phyloP scores from a whole-genome alignment of 164 flowering plant genomes.

The Magnolia changhungtana region DNA sequence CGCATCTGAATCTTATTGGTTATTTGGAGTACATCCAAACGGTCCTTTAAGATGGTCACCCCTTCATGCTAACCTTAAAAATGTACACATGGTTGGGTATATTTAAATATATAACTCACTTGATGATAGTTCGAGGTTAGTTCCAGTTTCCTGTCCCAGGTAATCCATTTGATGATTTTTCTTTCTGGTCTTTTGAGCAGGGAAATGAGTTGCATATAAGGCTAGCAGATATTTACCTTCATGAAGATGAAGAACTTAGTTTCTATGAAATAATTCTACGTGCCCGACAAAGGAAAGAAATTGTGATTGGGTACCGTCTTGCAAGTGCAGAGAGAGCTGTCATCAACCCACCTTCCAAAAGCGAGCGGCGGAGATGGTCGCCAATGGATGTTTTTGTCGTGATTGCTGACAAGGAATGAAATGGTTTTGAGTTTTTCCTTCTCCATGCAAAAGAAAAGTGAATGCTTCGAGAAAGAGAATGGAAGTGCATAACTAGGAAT shows the following conservation, averaged over 20 bases:
- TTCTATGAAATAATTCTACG: constrained; percentile 68
- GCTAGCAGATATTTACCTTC: constrained; percentile 64
- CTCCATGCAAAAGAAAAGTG: not conserved
- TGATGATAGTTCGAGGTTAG: not conserved
- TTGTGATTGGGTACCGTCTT: constrained; percentile 62
- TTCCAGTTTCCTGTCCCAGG: not conserved
- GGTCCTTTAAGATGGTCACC: too few species aligned
- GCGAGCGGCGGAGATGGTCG: constrained; percentile 60
- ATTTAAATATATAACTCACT: not conserved
- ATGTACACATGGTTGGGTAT: not conserved
- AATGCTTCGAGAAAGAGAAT: not conserved
- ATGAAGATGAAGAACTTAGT: constrained; percentile 68
- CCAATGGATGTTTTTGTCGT: constrained; percentile 59
- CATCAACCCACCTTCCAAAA: constrained; percentile 70
- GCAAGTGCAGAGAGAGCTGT: constrained; percentile 66
- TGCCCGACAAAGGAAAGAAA: constrained; percentile 72
- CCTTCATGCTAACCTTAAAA: too few species aligned
- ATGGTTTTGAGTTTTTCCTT: not conserved
- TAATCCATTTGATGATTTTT: not conserved
- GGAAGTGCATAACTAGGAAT: not conserved
- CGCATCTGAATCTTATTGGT: too few species aligned
- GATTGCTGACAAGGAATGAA: constrained; percentile 62
- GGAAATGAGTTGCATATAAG: constrained; percentile 84
- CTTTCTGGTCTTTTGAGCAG: constrained; percentile 23
- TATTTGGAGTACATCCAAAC: too few species aligned